Base-by-base conservation (phyloP, 176 grass and related monocot species). In the Bothriochloa decipiens region DNA sequence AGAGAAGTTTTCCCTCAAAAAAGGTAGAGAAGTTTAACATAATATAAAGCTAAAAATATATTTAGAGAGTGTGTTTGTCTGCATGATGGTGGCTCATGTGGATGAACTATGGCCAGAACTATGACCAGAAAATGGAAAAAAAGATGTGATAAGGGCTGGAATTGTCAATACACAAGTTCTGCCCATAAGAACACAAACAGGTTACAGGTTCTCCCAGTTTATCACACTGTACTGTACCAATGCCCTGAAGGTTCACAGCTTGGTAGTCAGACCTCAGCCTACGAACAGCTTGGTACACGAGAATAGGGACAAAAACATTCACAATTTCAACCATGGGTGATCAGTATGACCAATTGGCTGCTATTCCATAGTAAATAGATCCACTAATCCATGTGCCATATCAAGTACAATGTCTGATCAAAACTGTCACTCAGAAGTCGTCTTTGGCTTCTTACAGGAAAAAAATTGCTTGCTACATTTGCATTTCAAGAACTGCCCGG, bases 401-500 rank as follows among this genome's bases (percentile, higher is more conserved):
- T 40, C 84, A 53, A 74, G 55, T 80, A 37, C 43, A 75, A 20
- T 75, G 8, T 1, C 16, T 45, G 14, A 25, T 27, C 16, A 82
- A 23, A 72, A 8, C 4, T 75, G 17, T 13, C 7, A 4, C 36
- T 57, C 20, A 41, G 8, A 68, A 53, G 27, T 55, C 12, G 57
- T 26, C 18, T 39, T 88, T 71, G 25, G 16, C 35, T 35, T 41
- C 25, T n/a, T 53, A 16, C 12, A 69, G 22, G 23, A 13, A n/a
- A 81, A 40, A 23, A 41, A 17, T 60, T 70, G 45, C 85, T 37
- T 75, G 46, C 8, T 43, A 43, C 33, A 57, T 1, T 33, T 69
- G 37, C 71, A 87, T 77, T 47, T 63, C 53, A 76, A 71, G n/a
- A 77, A 62, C 73, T 82, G 66, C 61, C 87, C 22, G 4, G 82